These are phyloP conservation scores for Plasmopara halstedii DNA, from an alignment of 352 stramenopile genomes.

Conservation along the genomic window DNA sequence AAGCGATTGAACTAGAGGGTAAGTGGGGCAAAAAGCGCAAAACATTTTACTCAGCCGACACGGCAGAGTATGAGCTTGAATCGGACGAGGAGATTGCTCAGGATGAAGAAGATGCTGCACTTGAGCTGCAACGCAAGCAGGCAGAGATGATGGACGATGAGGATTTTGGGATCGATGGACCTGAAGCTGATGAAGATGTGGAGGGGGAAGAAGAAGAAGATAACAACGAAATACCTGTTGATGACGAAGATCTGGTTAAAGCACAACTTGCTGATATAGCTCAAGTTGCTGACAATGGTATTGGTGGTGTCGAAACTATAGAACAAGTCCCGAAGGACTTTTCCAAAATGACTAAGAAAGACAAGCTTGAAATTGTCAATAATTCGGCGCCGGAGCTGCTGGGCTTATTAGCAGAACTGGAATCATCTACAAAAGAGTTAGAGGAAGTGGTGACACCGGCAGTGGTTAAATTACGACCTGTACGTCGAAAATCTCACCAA, in stretches of 20 bases:
- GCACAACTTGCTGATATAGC: conserved; percentile 74
- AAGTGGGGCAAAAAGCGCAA: conserved; percentile 86
- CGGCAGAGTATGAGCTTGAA: conserved; percentile 71
- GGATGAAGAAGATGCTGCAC: conserved; percentile 75
- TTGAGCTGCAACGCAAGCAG: conserved; percentile 82
- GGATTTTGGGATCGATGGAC: conserved; percentile 71
- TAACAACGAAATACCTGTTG: conserved; percentile 20
- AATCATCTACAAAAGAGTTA: conserved; percentile 56
- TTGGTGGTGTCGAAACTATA: conserved; percentile 39
- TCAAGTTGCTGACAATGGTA: conserved; percentile 44
- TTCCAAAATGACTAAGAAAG: conserved; percentile 80
- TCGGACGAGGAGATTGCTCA: conserved; percentile 72
- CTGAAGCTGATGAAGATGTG: conserved; percentile 28
- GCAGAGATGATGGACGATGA: conserved; percentile 80
- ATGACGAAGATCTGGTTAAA: conserved; percentile 64
- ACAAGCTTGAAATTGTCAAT: conserved; percentile 83
- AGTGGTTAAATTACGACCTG: conserved; percentile 63
- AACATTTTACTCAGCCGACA: conserved; percentile 83
- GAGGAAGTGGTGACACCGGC: conserved; percentile 58
- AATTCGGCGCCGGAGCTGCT: conserved; percentile 76
- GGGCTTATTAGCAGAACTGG: conserved; percentile 57
- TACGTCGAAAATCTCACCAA: conserved; percentile 43
- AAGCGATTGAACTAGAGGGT: conserved; percentile 62
- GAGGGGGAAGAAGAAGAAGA: conserved; percentile 37
- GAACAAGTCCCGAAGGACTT: conserved; percentile 77